Evolutionary conservation across 768 basidiomycete genomes (phyloP).

Genomic region (Russula sp.): DNA sequence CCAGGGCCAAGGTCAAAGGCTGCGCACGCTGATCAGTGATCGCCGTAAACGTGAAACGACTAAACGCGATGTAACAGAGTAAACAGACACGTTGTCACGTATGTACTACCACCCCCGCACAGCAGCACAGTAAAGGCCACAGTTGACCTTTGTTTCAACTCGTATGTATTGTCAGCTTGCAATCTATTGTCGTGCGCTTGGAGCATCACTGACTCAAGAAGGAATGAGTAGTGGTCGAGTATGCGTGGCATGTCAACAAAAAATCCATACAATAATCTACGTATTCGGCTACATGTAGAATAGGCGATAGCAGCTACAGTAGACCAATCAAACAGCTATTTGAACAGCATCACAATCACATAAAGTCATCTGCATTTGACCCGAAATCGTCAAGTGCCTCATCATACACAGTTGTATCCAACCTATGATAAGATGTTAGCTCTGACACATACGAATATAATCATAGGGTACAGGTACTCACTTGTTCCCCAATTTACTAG

Average conservation of each 20-base stretch:
- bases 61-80: no score
- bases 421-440: slow-evolving; percentile 41
- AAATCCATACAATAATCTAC: slow-evolving; percentile 24
- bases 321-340: slow-evolving; percentile 19
- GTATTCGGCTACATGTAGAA: slow-evolving; percentile 16
- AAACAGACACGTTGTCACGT: no score
- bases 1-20: no score
- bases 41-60: no score
- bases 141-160: no score
- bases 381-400: slow-evolving; percentile 91
- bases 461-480: slow-evolving; percentile 36
- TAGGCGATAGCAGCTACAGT: slow-evolving; percentile 3
- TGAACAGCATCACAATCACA: slow-evolving; percentile 52
- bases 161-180: no score
- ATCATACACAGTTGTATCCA: slow-evolving; percentile 80
- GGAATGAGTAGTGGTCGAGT: slow-evolving; percentile 16
- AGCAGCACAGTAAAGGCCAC: no score
- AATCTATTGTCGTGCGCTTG: no score
- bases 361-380: slow-evolving; percentile 75
- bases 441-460: neutral
- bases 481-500: slow-evolving; percentile 64
- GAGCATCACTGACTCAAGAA: no score
- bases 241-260: slow-evolving; percentile 5
- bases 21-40: no score
- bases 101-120: no score